A percentile compares a stretch with the other conserved stretches of the same genome.
These are phyloP conservation scores for Glycine latifolia DNA, from an alignment of 306 rosid species.

Conservation along the genomic window DNA sequence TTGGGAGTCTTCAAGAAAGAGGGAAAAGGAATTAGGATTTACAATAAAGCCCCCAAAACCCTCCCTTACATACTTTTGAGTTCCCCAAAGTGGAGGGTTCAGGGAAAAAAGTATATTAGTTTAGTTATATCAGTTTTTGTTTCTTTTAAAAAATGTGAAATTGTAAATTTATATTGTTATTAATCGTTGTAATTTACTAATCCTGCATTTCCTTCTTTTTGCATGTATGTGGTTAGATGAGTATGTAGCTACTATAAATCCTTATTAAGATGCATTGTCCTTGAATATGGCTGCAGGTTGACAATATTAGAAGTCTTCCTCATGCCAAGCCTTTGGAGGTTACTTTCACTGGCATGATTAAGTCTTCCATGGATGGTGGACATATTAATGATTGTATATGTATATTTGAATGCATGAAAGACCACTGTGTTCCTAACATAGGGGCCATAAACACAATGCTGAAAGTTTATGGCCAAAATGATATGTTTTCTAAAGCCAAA, in stretches of 20 bases:
- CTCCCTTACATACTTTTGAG: background rate
- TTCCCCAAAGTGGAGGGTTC: background rate
- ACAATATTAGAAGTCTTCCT: constrained; percentile 70
- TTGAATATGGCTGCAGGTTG: constrained; percentile 64
- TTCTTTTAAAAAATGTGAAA: background rate
- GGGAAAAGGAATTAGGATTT: background rate
- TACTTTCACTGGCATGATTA: constrained; percentile 94
- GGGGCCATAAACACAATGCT: constrained; percentile 89
- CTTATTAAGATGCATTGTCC: constrained; percentile 29
- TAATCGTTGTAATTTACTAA: background rate
- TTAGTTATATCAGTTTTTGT: background rate
- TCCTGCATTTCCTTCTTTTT: constrained; percentile 26
- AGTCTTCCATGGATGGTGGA: constrained; percentile 79
- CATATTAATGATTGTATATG: constrained; percentile 68
- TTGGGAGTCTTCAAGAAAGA: background rate
- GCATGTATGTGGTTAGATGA: constrained; percentile 24
- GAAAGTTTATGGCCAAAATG: constrained; percentile 77
- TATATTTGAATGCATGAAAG: constrained; percentile 76
- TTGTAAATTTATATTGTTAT: constrained; percentile 1
- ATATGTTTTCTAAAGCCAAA: constrained; percentile 85
- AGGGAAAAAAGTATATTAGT: background rate
- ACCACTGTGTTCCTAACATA: constrained; percentile 69
- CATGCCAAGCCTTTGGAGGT: constrained; percentile 79
- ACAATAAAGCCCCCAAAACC: background rate
- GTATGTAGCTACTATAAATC: constrained; percentile 18